Percentiles rank a stretch among this genome's conserved stretches.
Conservation (phyloP, 306 rosid species). For the Acmispon strigosus region DNA sequence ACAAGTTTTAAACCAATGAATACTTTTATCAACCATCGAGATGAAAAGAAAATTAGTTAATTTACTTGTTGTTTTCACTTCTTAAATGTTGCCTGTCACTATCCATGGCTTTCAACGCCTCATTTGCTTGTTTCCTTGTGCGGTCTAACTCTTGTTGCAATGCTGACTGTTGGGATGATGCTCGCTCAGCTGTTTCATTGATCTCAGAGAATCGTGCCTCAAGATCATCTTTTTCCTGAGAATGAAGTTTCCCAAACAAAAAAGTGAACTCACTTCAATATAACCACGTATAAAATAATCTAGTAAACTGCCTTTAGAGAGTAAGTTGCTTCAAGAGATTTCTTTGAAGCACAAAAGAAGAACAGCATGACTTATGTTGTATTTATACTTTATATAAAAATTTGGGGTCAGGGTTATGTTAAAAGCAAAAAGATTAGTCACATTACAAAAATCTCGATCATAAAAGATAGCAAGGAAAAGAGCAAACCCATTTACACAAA, state of each 20-base stretch:
- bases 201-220: constrained; percentile 62
- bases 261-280: constrained; percentile 22
- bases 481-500: not conserved
- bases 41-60: constrained; percentile 16
- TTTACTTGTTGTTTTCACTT: constrained; percentile 93
- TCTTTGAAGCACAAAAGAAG: constrained; percentile 16
- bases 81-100: constrained; percentile 89
- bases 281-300: constrained; percentile 4
- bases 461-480: constrained; percentile 12
- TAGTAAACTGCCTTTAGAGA: not conserved
- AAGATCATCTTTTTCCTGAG: constrained; percentile 92
- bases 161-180: constrained; percentile 62
- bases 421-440: constrained; percentile 5
- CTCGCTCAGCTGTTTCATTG: constrained; percentile 77
- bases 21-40: constrained; percentile 8
- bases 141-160: constrained; percentile 94
- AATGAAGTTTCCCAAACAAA: constrained; percentile 26
- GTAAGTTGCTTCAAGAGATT: not conserved
- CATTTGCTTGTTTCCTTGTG: constrained; percentile 95
- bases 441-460: constrained; percentile 3
- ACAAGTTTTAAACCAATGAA: constrained; percentile 10
- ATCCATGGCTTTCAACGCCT: constrained; percentile 93
- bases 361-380: not conserved
- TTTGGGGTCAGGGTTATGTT: not conserved
- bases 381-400: not conserved